Conservation (phyloP, 306 rosid genomes). For the Glycyrrhiza uralensis region DNA sequence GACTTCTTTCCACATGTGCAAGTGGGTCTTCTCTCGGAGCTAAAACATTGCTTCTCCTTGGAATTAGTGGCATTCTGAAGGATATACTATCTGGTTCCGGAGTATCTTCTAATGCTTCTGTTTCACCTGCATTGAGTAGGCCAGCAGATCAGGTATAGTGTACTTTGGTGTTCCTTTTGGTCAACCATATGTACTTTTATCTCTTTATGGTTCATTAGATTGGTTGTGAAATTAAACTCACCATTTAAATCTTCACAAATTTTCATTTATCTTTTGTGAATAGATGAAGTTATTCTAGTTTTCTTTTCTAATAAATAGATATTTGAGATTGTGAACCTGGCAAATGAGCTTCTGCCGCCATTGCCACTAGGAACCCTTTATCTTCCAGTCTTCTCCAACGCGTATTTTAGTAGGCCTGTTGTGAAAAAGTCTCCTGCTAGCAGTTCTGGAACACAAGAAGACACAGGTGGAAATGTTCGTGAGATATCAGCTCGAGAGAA, state of each 20-base stretch:
- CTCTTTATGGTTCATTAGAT: not conserved
- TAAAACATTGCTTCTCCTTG: conserved; percentile 77
- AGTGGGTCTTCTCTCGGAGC: conserved; percentile 90
- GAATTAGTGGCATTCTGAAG: conserved; percentile 87
- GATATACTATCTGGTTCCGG: conserved; percentile 80
- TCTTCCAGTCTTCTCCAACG: conserved; percentile 63
- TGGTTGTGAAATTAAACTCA: not conserved
- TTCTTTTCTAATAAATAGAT: conserved; percentile 42
- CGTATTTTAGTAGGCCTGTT: conserved; percentile 62
- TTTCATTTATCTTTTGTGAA: not conserved
- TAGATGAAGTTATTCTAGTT: not conserved
- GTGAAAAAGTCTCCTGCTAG: conserved; percentile 61
- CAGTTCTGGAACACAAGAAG: conserved; percentile 69
- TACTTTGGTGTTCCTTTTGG: not conserved
- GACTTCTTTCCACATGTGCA: conserved; percentile 89
- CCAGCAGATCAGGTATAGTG: conserved; percentile 73
- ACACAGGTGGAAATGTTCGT: conserved; percentile 45
- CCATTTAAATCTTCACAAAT: not conserved
- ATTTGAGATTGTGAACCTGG: conserved; percentile 88
- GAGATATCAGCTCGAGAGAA: conserved; percentile 82
- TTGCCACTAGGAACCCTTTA: conserved; percentile 83
- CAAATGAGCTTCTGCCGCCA: conserved; percentile 92
- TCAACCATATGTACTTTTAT: not conserved
- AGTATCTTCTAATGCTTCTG: conserved; percentile 60
- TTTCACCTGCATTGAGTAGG: conserved; percentile 81